Percentiles rank a stretch among this genome's conserved stretches.
phyloP scores from a whole-genome alignment of 768 basidiomycete genomes.

The Panaeolus papilionaceus region DNA sequence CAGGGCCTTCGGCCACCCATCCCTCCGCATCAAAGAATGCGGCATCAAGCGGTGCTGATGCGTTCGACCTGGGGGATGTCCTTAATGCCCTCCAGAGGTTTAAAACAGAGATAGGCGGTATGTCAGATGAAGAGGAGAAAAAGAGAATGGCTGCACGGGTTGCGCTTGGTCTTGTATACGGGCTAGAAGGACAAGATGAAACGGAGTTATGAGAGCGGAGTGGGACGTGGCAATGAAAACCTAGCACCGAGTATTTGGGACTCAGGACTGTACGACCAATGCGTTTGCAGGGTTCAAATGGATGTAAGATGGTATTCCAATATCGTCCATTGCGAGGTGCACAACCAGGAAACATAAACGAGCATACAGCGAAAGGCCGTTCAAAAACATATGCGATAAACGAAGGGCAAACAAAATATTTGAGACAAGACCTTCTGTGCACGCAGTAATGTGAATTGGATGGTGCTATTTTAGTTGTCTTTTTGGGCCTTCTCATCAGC shows the following conservation, averaged over 20 bases:
- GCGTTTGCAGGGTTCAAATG: background rate
- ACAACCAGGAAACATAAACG: background rate
- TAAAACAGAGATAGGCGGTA: conserved; percentile 76
- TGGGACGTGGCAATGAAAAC: background rate
- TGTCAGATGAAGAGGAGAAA: conserved; percentile 66
- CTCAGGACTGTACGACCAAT: too few relatives aligned
- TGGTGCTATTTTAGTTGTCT: background rate
- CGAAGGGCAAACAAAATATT: background rate
- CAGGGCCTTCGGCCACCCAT: background rate
- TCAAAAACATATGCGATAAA: background rate
- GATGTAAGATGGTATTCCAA: background rate
- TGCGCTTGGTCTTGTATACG: conserved; percentile 77
- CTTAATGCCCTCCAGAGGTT: conserved; percentile 67
- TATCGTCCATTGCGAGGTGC: background rate
- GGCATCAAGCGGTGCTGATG: conserved; percentile 2
- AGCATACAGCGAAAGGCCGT: background rate
- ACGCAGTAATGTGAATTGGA: background rate
- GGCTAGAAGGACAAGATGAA: conserved; percentile 44
- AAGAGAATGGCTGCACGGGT: conserved; percentile 74
- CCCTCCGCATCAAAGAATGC: conserved; percentile 33
- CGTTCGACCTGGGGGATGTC: conserved; percentile 69
- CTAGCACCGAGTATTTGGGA: background rate
- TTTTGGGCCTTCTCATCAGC: conserved; percentile 1
- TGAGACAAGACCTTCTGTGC: background rate
- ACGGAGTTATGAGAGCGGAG: background rate